Percentiles rank a stretch among this genome's conserved stretches.
Evolutionary conservation across 202 grass and related monocot genomes (phyloP).

Genomic region (Carex sylvatica): DNA sequence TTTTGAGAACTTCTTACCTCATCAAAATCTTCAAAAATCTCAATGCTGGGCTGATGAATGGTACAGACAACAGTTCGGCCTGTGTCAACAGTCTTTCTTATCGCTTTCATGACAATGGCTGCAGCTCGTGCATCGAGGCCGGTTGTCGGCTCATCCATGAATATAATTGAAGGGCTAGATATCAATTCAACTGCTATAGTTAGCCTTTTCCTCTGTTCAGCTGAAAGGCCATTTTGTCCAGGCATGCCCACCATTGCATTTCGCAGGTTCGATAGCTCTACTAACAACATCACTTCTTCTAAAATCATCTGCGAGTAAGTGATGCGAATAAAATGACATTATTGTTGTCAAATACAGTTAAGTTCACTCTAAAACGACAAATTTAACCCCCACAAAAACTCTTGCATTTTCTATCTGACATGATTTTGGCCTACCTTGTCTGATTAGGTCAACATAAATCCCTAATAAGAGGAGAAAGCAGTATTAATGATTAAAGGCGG

Average conservation of each 20-base stretch:
- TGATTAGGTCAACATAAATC: not conserved
- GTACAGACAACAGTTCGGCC: slow-evolving; percentile 60
- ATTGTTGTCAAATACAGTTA: not conserved
- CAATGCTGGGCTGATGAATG: slow-evolving; percentile 73
- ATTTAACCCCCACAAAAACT: not conserved
- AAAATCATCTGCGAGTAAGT: slow-evolving; percentile 36
- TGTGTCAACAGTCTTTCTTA: slow-evolving; percentile 52
- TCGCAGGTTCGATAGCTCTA: slow-evolving; percentile 38
- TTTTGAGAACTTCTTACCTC: slow-evolving; percentile 30
- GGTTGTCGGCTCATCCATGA: slow-evolving; percentile 78
- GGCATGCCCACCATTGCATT: slow-evolving; percentile 50
- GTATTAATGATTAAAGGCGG: not conserved
- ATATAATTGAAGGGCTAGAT: slow-evolving; percentile 62
- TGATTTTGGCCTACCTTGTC: not conserved
- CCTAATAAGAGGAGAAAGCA: not conserved
- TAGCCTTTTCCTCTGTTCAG: slow-evolving; percentile 55
- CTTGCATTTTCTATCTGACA: not conserved
- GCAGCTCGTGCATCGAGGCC: slow-evolving; percentile 60
- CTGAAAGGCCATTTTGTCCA: slow-evolving; percentile 45
- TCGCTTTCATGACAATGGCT: slow-evolving; percentile 60
- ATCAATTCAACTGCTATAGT: slow-evolving; percentile 70
- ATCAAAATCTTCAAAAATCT: slow-evolving; percentile 72
- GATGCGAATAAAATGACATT: not conserved
- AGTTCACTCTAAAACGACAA: not conserved
- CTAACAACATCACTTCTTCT: slow-evolving; percentile 48